Conservation (phyloP, 306 rosid species). For the Corylus heterophylla region DNA sequence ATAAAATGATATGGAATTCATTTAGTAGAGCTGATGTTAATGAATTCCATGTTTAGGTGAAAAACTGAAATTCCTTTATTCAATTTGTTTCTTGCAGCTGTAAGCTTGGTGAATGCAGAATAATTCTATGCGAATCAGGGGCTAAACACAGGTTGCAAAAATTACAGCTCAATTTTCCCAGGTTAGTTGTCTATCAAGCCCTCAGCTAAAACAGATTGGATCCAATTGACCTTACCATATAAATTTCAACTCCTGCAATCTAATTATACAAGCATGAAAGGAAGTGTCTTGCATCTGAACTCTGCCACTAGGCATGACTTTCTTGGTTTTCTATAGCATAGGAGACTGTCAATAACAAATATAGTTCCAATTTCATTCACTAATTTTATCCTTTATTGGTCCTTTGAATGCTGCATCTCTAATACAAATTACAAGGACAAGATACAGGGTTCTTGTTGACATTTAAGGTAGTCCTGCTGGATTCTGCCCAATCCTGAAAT, state of each 20-base stretch:
- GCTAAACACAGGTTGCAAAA: slow-evolving; percentile 86
- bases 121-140: slow-evolving; percentile 85
- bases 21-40: slow-evolving; percentile 17
- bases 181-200: slow-evolving; percentile 48
- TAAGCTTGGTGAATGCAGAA: slow-evolving; percentile 82
- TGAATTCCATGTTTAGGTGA: slow-evolving; percentile 7
- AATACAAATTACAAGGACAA: neutral
- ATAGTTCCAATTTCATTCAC: neutral
- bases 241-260: neutral
- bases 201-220: neutral
- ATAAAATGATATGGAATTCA: neutral
- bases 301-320: neutral
- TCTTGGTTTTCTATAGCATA: neutral
- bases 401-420: neutral
- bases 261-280: neutral
- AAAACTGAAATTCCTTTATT: slow-evolving; percentile 1
- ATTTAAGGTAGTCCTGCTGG: neutral
- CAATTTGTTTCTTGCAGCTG: slow-evolving; percentile 52
- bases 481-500: neutral
- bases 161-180: slow-evolving; percentile 87
- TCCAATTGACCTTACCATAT: slow-evolving; percentile 8
- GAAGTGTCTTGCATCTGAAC: neutral
- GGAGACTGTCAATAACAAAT: neutral
- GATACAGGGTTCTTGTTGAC: neutral
- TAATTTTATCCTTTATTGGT: neutral